Conservation (phyloP, 148 eudicot genomes). For the Pouteria glomerata region DNA sequence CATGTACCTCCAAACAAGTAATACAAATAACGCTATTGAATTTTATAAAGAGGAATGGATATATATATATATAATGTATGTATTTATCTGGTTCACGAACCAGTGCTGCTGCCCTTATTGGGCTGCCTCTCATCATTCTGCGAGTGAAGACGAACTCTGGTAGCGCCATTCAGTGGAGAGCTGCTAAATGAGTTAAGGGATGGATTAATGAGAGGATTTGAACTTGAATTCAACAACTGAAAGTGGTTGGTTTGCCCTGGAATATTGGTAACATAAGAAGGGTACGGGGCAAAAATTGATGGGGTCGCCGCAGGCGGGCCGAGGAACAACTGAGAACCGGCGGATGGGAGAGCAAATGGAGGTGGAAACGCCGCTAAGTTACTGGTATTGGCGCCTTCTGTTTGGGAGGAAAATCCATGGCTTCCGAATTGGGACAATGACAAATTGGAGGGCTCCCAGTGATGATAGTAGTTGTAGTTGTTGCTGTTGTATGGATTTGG, state of each 20-base stretch:
- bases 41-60: too few species aligned
- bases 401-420: slow-evolving; percentile 13
- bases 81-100: too few species aligned
- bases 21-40: too few species aligned
- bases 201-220: neutral
- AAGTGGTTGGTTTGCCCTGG: slow-evolving; percentile 30
- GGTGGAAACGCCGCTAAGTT: slow-evolving; percentile 12
- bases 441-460: slow-evolving; percentile 53
- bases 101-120: neutral
- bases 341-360: slow-evolving; percentile 7
- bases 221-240: too few species aligned
- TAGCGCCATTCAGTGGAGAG: slow-evolving; percentile 23
- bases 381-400: slow-evolving; percentile 8
- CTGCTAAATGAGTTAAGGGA: slow-evolving; percentile 18
- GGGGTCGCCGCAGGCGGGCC: slow-evolving; percentile 32
- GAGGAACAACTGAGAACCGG: slow-evolving; percentile 25
- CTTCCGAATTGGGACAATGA: slow-evolving; percentile 50
- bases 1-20: too few species aligned
- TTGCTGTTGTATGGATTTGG: slow-evolving; percentile 29
- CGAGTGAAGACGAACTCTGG: slow-evolving; percentile 16
- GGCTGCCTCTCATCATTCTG: slow-evolving; percentile 14
- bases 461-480: slow-evolving; percentile 29
- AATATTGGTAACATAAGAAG: slow-evolving; percentile 17
- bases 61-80: too few species aligned
- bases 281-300: slow-evolving; percentile 23